phyloP scores from a whole-genome alignment of 2,329 filamentous ascomycete species.

The Colletotrichum acutatum region DNA sequence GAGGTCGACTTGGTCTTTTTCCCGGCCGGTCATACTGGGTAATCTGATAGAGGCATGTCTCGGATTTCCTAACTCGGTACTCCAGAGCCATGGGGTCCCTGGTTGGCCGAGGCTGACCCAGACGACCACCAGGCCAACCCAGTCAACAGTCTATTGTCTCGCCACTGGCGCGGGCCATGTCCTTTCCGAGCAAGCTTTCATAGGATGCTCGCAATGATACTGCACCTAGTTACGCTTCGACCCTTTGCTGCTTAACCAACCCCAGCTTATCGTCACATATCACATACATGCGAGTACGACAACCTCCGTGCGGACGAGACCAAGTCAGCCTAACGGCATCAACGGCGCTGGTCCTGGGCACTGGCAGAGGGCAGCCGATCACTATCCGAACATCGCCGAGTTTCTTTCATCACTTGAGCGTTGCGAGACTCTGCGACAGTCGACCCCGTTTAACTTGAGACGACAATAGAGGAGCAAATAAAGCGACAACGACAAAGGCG shows the following conservation, averaged over 20 bases:
- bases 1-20: background rate
- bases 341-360: background rate
- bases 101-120: background rate
- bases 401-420: background rate
- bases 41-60: conserved; percentile 18
- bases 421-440: background rate
- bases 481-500: conserved; percentile 3
- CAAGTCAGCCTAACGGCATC: background rate
- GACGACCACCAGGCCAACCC: conserved; percentile 11
- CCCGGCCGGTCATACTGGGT: background rate
- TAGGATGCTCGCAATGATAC: background rate
- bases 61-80: conserved; percentile 26
- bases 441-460: background rate
- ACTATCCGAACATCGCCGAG: background rate
- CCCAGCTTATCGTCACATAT: conserved; percentile 12
- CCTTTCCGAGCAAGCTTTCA: background rate
- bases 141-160: background rate
- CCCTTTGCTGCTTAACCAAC: background rate
- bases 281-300: background rate
- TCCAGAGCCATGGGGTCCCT: conserved; percentile 1
- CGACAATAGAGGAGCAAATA: background rate
- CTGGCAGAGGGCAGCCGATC: background rate
- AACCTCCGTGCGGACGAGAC: background rate
- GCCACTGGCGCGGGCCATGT: background rate
- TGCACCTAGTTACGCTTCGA: background rate